Percentiles rank a stretch among this genome's conserved stretches.
Conservation (phyloP, 106 monocot species). For the Gastrodia elata region DNA sequence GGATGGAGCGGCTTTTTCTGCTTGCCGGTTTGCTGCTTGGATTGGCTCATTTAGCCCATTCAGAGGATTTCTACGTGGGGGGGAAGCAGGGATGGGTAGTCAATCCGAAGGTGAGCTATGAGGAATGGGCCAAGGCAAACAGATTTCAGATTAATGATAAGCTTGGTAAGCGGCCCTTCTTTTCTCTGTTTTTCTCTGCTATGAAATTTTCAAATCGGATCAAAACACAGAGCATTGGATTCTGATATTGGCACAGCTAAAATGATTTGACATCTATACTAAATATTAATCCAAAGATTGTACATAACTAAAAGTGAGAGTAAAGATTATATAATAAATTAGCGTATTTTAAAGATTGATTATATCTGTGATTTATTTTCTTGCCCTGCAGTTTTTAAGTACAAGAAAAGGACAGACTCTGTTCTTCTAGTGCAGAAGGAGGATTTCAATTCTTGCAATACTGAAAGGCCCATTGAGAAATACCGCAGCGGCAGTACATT, state of each 20-base stretch:
- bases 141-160: slow-evolving; percentile 72
- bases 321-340: too few species aligned
- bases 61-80: slow-evolving; percentile 48
- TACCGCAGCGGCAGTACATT: slow-evolving; percentile 28
- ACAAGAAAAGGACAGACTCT: slow-evolving; percentile 55
- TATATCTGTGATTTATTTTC: neutral
- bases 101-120: slow-evolving; percentile 42
- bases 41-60: slow-evolving; percentile 4
- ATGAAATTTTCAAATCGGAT: too few species aligned
- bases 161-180: slow-evolving; percentile 28
- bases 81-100: slow-evolving; percentile 62
- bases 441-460: slow-evolving; percentile 47
- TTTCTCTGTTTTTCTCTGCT: neutral
- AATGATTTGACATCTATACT: too few species aligned
- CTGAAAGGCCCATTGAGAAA: slow-evolving; percentile 30
- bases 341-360: too few species aligned
- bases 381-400: slow-evolving; percentile 52
- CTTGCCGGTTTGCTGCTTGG: slow-evolving; percentile 7
- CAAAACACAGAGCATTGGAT: too few species aligned
- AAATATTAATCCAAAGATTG: too few species aligned
- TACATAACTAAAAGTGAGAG: too few species aligned
- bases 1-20: slow-evolving; percentile 3
- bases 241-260: too few species aligned
- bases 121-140: slow-evolving; percentile 39
- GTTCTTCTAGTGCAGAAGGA: slow-evolving; percentile 52